Evolutionary conservation across 108 stramenopile species (phyloP), one percentile per base, ranked within the genome.

Genomic region (Parietichytrium sp.): DNA sequence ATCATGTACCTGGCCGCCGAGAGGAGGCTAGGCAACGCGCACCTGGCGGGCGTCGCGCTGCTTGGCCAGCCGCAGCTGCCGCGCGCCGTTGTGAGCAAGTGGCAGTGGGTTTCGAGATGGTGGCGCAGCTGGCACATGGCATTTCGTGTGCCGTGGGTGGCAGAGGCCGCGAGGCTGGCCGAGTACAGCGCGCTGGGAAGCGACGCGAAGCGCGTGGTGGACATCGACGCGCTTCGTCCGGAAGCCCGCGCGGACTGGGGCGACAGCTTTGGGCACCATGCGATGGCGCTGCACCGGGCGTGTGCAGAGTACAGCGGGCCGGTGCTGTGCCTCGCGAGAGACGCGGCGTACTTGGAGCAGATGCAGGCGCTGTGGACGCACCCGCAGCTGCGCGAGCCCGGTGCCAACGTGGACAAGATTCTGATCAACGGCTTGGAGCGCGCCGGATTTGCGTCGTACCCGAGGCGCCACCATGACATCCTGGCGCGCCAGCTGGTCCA

Each of bases 111-210:
- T n/a, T n/a, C n/a, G n/a, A n/a, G n/a, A n/a, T 25, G 61, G 61
- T 15, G 16, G 10, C 61, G 36, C 61, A 45, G 38, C n/a, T 72
- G 61, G 61, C 33, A 72, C 20, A 33, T 33, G 38, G 6, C 61
- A 20, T 72, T 72, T 27, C 61, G 61, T 25, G 61, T 72, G 20
- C 45, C 61, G 6, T 72, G 61, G 61, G 45, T 72, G 10, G 61
- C 61, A 27, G 38, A 72, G 20, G 38, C 45, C 6, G 61, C 61
- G 33, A 33, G 61, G 38, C 42, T 72, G 6, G 36, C 61, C 61
- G 61, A 72, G 20, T 72, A 72, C 61, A 42, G 38, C 8, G 29
- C 38, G 10, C 36, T 72, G 61, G 61, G 61, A 10, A 33, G 38
- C 8, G 38, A 72, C 23, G 45, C 36, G 15, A 33, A 42, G 10